These are phyloP conservation scores for Pythium pectinolyticum DNA, from an alignment of 352 stramenopile genomes.

Conservation along the genomic window DNA sequence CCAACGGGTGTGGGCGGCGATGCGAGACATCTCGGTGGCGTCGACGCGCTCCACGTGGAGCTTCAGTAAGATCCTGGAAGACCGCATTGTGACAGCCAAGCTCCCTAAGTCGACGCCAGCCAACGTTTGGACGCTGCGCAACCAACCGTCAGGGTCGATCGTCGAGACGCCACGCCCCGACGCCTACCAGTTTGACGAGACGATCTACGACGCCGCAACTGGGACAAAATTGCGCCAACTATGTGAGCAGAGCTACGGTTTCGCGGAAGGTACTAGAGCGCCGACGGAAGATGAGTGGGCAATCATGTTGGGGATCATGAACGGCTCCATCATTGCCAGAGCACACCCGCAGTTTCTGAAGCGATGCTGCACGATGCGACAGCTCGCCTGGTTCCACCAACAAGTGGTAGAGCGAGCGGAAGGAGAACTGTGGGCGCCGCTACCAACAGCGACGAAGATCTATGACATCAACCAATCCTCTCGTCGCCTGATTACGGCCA, in stretches of 20 bases:
- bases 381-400: constrained; percentile 7
- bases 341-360: constrained; percentile 19
- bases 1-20: no score
- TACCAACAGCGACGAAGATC: neutral
- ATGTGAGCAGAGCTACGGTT: neutral
- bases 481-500: neutral
- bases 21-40: no score
- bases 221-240: neutral
- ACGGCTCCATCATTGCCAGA: neutral
- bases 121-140: neutral
- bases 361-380: constrained; percentile 8
- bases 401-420: neutral
- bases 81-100: neutral
- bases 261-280: neutral
- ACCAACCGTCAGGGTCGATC: neutral
- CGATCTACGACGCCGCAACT: neutral
- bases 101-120: neutral
- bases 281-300: constrained; percentile 12
- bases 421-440: constrained; percentile 3
- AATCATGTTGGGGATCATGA: constrained; percentile 9
- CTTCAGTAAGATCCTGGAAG: neutral
- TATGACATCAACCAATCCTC: constrained; percentile 12
- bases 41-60: neutral
- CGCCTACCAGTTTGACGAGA: neutral
- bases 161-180: neutral